Base-by-base conservation (phyloP, 1,284 basidiomycete genomes). In the Boletus albobrunnescens region DNA sequence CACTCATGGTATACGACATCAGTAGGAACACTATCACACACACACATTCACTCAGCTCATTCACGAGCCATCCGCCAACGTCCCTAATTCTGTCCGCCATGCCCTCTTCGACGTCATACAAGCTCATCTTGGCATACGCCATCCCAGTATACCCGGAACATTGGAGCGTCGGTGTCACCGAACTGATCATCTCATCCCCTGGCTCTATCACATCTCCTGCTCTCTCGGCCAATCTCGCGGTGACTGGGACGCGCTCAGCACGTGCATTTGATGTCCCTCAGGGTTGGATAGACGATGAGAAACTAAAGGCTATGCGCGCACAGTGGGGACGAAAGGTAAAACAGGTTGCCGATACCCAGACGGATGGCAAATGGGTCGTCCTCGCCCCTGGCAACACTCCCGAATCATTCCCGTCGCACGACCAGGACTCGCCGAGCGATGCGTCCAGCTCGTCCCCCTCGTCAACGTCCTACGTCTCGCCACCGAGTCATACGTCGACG, bases 331-430 rank as follows among this genome's bases (percentile, higher is more conserved):
- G 86, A 50, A 88, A 87, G 62, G 76, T 90, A 12, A 67, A 71
- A 31, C 69, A 72, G 13, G 80, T 90, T 26, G 77, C 80, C 17
- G 83, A 81, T 52, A 82, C 77, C 13, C 81, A 87, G 58, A 87
- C 87, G 8, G 87, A 90, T 57, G 87, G 87, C 8, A 88, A 87
- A 69, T 91, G 86, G 83, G 79, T 91, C 39, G 81, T 90, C 9
- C 73, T 91, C 37, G 87, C 83, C 8, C 79, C 85, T 6, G 79
- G 73, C 2, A 73, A 79, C 32, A 53, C 59, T 6, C 56, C 55
- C 24, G 52, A 41, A 28, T 11, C 41, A 8, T 22, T 43, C 1
- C 36, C 47, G 3, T 37, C 46, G 3, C 24, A 39, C 52, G 46
- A 52, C 50, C 36, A 56, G 44, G 44, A 44, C n/a, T 45, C 49